Conservation (phyloP, 192 early-diverging fungal genomes). For the Obelidium mucronatum region DNA sequence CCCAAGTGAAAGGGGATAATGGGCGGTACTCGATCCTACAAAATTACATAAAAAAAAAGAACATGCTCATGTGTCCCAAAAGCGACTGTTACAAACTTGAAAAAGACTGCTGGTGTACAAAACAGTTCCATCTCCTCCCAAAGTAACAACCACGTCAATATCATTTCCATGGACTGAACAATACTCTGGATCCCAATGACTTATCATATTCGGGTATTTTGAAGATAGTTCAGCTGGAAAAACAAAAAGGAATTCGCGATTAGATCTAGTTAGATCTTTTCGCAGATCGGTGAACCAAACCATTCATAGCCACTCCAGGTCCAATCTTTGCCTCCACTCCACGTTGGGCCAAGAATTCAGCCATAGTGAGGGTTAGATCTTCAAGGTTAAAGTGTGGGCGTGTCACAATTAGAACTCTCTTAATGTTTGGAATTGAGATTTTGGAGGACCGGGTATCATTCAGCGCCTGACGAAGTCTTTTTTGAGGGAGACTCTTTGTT, state of each 20-base stretch:
- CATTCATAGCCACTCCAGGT: background rate
- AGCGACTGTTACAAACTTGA: slow-evolving; percentile 6
- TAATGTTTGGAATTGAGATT: slow-evolving; percentile 17
- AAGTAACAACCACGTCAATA: slow-evolving; percentile 89
- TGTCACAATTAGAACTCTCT: slow-evolving; percentile 13
- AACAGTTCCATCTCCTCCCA: slow-evolving; percentile 97
- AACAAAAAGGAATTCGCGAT: too few species aligned
- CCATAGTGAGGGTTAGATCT: slow-evolving; percentile 10
- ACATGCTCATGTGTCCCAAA: background rate
- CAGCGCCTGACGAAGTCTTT: slow-evolving; percentile 18
- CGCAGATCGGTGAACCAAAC: background rate
- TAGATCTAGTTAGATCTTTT: background rate
- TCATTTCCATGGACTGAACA: background rate
- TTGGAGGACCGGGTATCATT: slow-evolving; percentile 6
- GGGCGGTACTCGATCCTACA: slow-evolving; percentile 86
- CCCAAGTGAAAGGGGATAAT: slow-evolving; percentile 94
- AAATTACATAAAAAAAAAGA: slow-evolving; percentile 27
- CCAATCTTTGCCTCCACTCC: slow-evolving; percentile 1
- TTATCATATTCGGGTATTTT: background rate
- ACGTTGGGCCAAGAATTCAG: background rate
- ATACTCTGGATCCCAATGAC: slow-evolving; percentile 7
- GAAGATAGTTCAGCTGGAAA: background rate
- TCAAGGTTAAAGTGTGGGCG: slow-evolving; percentile 18
- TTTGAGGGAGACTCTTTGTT: too few species aligned
- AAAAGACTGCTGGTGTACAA: slow-evolving; percentile 73